Percentiles rank a stretch among this genome's conserved stretches.
phyloP scores from a whole-genome alignment of 2,329 filamentous ascomycete genomes.

The Paecilomyces sp. region DNA sequence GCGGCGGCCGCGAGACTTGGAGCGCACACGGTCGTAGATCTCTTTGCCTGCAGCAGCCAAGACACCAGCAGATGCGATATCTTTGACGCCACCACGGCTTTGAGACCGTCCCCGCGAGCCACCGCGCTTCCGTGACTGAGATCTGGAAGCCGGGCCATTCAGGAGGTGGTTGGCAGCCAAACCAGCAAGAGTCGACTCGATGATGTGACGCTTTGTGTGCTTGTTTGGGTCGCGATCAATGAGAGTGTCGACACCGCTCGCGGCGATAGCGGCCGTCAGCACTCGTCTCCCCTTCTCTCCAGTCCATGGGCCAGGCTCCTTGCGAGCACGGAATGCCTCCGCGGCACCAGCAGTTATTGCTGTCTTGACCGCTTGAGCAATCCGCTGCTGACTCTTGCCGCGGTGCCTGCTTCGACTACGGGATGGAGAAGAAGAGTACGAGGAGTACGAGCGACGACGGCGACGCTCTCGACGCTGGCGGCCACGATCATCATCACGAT shows the following conservation, averaged over 20 bases:
- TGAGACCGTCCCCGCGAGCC: constrained; percentile 38
- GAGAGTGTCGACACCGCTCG: constrained; percentile 76
- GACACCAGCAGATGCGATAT: constrained; percentile 36
- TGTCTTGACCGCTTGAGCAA: constrained; percentile 83
- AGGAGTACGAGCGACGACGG: constrained; percentile 32
- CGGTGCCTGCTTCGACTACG: constrained; percentile 47
- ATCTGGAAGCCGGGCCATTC: constrained; percentile 71
- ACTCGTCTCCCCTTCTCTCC: constrained; percentile 89
- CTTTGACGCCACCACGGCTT: constrained; percentile 36
- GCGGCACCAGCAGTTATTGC: constrained; percentile 84
- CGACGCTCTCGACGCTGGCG: constrained; percentile 30
- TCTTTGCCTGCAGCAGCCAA: constrained; percentile 44
- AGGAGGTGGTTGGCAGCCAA: constrained; percentile 78
- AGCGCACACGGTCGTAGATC: constrained; percentile 37
- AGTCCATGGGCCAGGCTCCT: constrained; percentile 81
- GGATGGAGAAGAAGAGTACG: constrained; percentile 46
- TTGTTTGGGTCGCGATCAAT: constrained; percentile 62
- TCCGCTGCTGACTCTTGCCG: constrained; percentile 51
- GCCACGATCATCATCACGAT: constrained; percentile 44
- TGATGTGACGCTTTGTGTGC: constrained; percentile 70
- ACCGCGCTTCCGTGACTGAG: constrained; percentile 54
- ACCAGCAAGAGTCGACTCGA: constrained; percentile 83
- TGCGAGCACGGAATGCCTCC: constrained; percentile 85
- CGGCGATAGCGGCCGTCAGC: constrained; percentile 76
- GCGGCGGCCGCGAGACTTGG: constrained; percentile 28